Base-by-base conservation (phyloP, 2,329 filamentous ascomycete genomes). In the Podosphaera fusca region DNA sequence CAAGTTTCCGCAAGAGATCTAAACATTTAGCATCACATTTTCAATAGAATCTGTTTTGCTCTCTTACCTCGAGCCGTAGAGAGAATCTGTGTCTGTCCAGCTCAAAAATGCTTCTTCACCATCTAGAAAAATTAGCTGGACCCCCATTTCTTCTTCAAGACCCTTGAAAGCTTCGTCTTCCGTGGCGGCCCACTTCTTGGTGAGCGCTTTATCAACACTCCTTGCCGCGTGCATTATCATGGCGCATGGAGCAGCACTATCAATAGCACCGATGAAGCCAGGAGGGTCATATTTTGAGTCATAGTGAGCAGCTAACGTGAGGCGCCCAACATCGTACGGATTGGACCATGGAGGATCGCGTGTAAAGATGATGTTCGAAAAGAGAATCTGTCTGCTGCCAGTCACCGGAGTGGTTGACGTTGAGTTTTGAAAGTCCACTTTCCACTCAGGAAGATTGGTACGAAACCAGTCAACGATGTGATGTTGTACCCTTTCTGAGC, bases 251-350 rank as follows among this genome's bases (percentile, higher is more conserved):
- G 86, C 92, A 1, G 92, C 92, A 64, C 87, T 95, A 67, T 98
- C 92, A 12, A 81, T 94, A 0, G 90, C 92, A 0, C 92, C 92
- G 58, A 98, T 85, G 68, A 98, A 98, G 0, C 88, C 90, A 59
- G 81, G 72, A 0, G 89, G 90, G 33, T 74, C 74, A 58, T 84
- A 75, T 70, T 94, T 85, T 67, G 82, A 89, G 65, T 98, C 92
- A 68, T 95, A 96, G 68, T 98, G 92, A 46, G 92, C 92, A 5
- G 90, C 92, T 57, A 98, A 75, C 12, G 87, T 90, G 66, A 96
- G 71, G 54, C 88, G 74, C 47, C 83, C 82, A 2, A 92, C 81
- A 62, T 95, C 82, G 0, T 89, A 90, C 0, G 72, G 69, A 4
- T 75, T 71, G 0, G 82, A 74, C 80, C 87, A 92, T 1, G 92